phyloP scores from a whole-genome alignment of 140 eudicot genomes.

The Oenanthe javanica region DNA sequence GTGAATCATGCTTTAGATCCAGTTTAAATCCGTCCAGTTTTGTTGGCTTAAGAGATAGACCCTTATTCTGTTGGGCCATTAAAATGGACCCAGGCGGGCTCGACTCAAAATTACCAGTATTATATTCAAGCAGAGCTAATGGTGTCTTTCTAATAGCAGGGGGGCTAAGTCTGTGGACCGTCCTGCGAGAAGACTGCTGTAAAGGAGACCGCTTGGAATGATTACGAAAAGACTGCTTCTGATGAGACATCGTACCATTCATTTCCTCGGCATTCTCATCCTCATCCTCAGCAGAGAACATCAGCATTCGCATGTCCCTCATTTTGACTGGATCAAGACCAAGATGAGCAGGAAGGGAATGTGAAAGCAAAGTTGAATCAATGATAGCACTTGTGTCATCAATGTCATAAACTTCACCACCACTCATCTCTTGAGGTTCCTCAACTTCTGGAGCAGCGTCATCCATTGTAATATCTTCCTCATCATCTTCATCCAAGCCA shows the following conservation, averaged over 20 bases:
- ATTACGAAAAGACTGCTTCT: constrained; percentile 25
- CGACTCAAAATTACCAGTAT: constrained; percentile 46
- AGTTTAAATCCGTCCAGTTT: constrained; percentile 70
- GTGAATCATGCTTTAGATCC: constrained; percentile 57
- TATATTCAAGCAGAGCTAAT: constrained; percentile 76
- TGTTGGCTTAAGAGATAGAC: constrained; percentile 38
- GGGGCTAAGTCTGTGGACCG: constrained; percentile 35
- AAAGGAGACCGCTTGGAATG: constrained; percentile 47
- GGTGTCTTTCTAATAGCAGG: constrained; percentile 67
- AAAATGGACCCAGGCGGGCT: constrained; percentile 62
- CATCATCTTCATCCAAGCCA: constrained; percentile 77
- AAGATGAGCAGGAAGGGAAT: constrained; percentile 92
- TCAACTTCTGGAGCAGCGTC: constrained; percentile 47
- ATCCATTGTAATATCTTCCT: constrained; percentile 74
- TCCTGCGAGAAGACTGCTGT: constrained; percentile 16
- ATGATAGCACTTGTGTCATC: constrained; percentile 39
- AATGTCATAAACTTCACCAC: constrained; percentile 45
- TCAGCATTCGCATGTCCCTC: constrained; percentile 75
- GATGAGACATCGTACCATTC: constrained; percentile 28
- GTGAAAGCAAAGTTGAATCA: constrained; percentile 52
- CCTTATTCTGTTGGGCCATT: constrained; percentile 67
- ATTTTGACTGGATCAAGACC: constrained; percentile 89
- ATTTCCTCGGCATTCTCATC: constrained; percentile 57
- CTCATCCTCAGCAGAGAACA: constrained; percentile 73
- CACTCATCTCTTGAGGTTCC: constrained; percentile 29